These are phyloP conservation scores for Penicillium italicum DNA, from an alignment of 2,329 filamentous ascomycete genomes.

Conservation along the genomic window DNA sequence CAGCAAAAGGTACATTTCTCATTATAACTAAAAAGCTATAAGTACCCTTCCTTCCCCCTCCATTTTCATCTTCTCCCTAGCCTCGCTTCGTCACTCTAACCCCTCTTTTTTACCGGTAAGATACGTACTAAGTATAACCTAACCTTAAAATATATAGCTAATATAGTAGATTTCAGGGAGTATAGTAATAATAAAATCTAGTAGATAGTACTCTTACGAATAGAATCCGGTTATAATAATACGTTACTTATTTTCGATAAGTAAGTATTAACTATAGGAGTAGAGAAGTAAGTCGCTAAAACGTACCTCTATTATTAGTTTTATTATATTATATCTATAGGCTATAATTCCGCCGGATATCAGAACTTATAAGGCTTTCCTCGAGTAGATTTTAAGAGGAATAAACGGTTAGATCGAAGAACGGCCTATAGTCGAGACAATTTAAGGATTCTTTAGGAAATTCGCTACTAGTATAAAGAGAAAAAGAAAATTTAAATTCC, in stretches of 20 bases:
- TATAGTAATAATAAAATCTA: background rate
- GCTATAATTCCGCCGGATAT: background rate
- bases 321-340: background rate
- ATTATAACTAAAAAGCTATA: background rate
- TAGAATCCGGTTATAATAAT: background rate
- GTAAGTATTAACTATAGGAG: background rate
- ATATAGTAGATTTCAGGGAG: background rate
- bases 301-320: background rate
- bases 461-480: background rate
- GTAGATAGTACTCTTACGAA: background rate
- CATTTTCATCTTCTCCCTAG: background rate
- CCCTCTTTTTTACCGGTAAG: background rate
- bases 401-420: background rate
- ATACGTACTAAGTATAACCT: background rate
- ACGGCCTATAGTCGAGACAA: background rate
- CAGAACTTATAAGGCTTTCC: background rate
- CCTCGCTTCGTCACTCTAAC: background rate
- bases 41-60: background rate
- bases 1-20: background rate
- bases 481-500: background rate
- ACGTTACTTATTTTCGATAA: background rate
- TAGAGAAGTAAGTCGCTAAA: background rate
- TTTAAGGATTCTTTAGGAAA: background rate
- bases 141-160: too few relatives aligned
- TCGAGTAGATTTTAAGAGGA: background rate